A percentile compares a stretch with the other conserved stretches of the same genome.
phyloP scores from a whole-genome alignment of 2,329 filamentous ascomycete species.

The Talaromyces marneffei region DNA sequence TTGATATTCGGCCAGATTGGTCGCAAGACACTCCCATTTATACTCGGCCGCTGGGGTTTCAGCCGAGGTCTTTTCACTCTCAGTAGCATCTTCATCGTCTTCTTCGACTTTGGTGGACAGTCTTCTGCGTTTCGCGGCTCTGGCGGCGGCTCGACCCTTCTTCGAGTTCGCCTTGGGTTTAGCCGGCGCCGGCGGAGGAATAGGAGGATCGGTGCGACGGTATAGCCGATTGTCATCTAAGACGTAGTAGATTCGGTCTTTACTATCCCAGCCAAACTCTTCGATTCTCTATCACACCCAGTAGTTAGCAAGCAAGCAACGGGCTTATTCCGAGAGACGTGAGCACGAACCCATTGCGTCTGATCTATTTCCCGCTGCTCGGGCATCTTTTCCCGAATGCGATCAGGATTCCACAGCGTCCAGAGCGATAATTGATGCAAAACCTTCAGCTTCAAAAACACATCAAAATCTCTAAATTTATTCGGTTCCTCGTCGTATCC shows the following conservation, averaged over 20 bases:
- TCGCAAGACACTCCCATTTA: conserved; percentile 86
- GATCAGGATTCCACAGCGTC: conserved; percentile 80
- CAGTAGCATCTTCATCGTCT: conserved; percentile 36
- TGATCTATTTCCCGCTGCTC: conserved; percentile 78
- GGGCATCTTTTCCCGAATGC: conserved; percentile 78
- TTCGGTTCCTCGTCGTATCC: conserved; percentile 66
- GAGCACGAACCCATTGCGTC: conserved; percentile 65
- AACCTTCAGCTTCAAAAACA: conserved; percentile 70
- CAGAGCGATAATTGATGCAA: conserved; percentile 86
- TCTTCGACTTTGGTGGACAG: conserved; percentile 36
- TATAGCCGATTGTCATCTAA: conserved; percentile 93
- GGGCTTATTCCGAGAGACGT: not conserved
- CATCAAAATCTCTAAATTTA: conserved; percentile 74
- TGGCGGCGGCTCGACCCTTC: conserved; percentile 56
- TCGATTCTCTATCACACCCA: conserved; percentile 39
- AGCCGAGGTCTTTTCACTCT: conserved; percentile 33
- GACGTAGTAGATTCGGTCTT: conserved; percentile 82
- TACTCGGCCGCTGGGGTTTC: conserved; percentile 67
- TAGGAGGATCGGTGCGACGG: conserved; percentile 69
- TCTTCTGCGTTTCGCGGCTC: conserved; percentile 68
- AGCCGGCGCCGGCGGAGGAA: conserved; percentile 50
- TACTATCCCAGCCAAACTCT: conserved; percentile 69
- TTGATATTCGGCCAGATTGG: conserved; percentile 72
- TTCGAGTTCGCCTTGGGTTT: conserved; percentile 62
- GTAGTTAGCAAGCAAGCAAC: not conserved